Evolutionary conservation across 441 rosid species (phyloP).

Genomic region (Gossypium schwendimanii): DNA sequence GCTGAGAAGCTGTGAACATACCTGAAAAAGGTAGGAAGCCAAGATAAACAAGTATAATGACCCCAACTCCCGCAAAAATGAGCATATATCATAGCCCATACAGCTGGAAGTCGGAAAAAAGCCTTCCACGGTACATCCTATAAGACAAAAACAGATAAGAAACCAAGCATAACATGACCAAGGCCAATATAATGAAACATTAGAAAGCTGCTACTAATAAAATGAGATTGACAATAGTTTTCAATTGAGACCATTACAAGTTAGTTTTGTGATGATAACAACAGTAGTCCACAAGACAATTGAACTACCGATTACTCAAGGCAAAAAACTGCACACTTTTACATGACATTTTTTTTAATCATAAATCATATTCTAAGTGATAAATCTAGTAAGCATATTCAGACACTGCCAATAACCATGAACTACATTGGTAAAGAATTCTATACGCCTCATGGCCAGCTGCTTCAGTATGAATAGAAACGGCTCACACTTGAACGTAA

Average conservation of each 20-base stretch:
- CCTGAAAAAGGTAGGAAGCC: slow-evolving; percentile 97
- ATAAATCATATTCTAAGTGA: background rate
- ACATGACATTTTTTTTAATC: background rate
- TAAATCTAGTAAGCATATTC: background rate
- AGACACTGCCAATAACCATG: background rate
- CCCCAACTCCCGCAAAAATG: slow-evolving; percentile 99
- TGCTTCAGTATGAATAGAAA: background rate
- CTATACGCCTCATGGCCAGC: background rate
- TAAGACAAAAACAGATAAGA: slow-evolving; percentile 23
- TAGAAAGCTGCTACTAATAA: background rate
- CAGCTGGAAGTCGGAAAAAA: slow-evolving; percentile 60
- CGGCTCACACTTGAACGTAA: background rate
- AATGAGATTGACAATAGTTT: background rate
- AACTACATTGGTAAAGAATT: background rate
- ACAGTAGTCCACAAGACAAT: background rate
- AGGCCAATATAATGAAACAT: slow-evolving; percentile 1
- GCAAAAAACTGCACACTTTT: background rate
- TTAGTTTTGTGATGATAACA: slow-evolving; percentile 2
- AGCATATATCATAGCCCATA: slow-evolving; percentile 92
- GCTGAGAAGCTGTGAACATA: slow-evolving; percentile 21
- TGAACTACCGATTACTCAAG: background rate
- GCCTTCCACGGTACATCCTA: slow-evolving; percentile 90
- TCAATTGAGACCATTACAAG: background rate
- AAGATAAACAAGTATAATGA: slow-evolving; percentile 80
- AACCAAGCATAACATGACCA: slow-evolving; percentile 1